Base-by-base conservation (phyloP, 345 rosid species). In the Arabidopsis thaliana region DNA sequence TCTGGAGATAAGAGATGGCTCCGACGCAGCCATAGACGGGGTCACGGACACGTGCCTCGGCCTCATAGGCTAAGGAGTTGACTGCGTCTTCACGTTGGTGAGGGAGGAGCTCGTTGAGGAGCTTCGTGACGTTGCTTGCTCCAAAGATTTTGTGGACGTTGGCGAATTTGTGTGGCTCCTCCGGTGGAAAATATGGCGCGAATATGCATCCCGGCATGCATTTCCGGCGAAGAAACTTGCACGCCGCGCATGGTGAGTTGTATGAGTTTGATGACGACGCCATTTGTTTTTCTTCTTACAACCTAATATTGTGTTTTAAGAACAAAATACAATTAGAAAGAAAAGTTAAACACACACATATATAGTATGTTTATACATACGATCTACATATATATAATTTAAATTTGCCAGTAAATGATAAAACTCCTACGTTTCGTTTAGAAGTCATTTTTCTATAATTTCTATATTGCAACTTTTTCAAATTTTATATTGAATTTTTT, bases 91-190 rank as follows among this genome's bases (percentile, higher is more conserved):
- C 93, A 67, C 98, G 83, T 69, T 93, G 98, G 82, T 89, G 93
- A 55, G 98, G 98, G 34, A 80, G 91, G 23, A 93, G 89, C 63
- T 93, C 97, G 59, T 85, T 91, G 36, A 93, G 93, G 44, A 93
- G 97, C 84, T 93, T 93, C 0, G 92, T 88, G 55, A 91, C 96
- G 59, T 93, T 93, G 84, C 98, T 91, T 52, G 98, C 98, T 22
- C 98, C 98, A 62, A 93, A 93, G 78, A 93, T 91, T 82, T 93
- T 93, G 92, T 93, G 98, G 53, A 93, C 97, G 61, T 90, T 90
- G 73, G 87, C 90, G 69, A 93, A 93, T 59, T 93, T 93, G 79
- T 93, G 98, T 48, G 98, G 96, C 81, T 93, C 98, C 81, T 93
- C 98, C 14, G 98, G 93, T 30, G 98, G 98, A 67, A 93, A 93